Evolutionary conservation across 31 red algal genomes (phyloP).

Genomic region (Porphyra umbilicalis): DNA sequence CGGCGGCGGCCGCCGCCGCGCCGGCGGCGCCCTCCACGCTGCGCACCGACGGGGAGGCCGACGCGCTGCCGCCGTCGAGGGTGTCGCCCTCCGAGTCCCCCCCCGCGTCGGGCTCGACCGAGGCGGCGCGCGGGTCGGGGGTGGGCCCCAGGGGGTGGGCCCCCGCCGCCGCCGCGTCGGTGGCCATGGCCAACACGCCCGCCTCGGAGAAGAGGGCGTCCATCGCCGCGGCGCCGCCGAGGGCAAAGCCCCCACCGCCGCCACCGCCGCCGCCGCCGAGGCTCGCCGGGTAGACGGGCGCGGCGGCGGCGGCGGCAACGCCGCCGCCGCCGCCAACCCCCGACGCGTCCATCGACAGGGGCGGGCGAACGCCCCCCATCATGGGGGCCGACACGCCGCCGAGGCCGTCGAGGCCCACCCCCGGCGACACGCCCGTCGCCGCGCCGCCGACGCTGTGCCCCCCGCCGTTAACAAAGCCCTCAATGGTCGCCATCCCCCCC

Average conservation of each 20-base stretch:
- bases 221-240: neutral
- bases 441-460: too few species aligned
- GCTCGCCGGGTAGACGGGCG: neutral
- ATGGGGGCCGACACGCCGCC: neutral
- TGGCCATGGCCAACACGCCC: neutral
- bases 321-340: neutral
- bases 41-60: neutral
- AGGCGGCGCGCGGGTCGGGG: too few species aligned
- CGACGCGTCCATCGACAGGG: too few species aligned
- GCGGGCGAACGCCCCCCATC: too few species aligned
- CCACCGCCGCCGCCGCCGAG: neutral
- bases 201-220: neutral
- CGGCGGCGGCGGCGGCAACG: neutral
- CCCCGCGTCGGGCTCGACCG: neutral
- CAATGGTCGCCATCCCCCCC: neutral
- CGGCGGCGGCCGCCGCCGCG: neutral
- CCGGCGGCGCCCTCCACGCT: neutral
- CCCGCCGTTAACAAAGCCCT: neutral
- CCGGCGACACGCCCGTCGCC: too few species aligned
- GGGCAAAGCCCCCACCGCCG: neutral
- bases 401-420: neutral
- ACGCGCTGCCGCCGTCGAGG: neutral
- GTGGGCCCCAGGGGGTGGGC: neutral
- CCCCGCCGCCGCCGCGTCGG: neutral
- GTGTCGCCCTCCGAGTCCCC: neutral